Percentiles rank a stretch among this genome's conserved stretches.
Evolutionary conservation across 495 filamentous ascomycete species (phyloP).

Genomic region (Astrothelium subdiscretum): DNA sequence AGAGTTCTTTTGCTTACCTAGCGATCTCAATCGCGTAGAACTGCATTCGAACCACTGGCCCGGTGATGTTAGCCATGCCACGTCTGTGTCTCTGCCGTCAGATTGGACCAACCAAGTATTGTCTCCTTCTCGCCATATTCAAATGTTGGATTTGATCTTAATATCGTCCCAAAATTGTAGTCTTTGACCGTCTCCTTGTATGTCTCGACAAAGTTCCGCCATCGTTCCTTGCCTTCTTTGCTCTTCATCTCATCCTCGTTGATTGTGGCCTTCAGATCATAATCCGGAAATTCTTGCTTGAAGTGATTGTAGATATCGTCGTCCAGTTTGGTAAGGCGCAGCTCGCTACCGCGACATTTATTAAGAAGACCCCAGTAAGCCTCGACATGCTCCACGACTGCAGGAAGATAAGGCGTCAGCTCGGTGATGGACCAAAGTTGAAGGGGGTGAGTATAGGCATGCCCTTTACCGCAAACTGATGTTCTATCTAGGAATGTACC

Average conservation of each 20-base stretch:
- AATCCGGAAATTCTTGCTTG: conserved; percentile 77
- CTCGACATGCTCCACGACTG: conserved; percentile 85
- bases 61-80: background rate
- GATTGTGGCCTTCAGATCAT: conserved; percentile 67
- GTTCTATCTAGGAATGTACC: conserved; percentile 63
- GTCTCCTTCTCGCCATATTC: conserved; percentile 86
- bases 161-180: conserved; percentile 94
- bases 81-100: background rate
- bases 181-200: conserved; percentile 91
- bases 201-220: conserved; percentile 86
- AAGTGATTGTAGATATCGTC: conserved; percentile 89
- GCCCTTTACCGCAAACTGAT: conserved; percentile 98
- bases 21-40: conserved; percentile 97
- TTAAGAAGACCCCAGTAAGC: conserved; percentile 97
- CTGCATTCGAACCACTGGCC: conserved; percentile 74
- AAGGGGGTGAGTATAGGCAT: too few species aligned
- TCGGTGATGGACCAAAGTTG: too few species aligned
- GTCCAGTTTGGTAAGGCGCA: conserved; percentile 87
- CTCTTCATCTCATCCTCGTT: conserved; percentile 96
- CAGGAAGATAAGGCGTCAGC: background rate
- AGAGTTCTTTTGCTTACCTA: conserved; percentile 38
- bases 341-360: conserved; percentile 67
- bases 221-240: conserved; percentile 88
- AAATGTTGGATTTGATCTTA: conserved; percentile 61
- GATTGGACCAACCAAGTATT: conserved; percentile 59